Base-by-base conservation (phyloP, 108 stramenopile species). In the Nitzschia sp. region DNA sequence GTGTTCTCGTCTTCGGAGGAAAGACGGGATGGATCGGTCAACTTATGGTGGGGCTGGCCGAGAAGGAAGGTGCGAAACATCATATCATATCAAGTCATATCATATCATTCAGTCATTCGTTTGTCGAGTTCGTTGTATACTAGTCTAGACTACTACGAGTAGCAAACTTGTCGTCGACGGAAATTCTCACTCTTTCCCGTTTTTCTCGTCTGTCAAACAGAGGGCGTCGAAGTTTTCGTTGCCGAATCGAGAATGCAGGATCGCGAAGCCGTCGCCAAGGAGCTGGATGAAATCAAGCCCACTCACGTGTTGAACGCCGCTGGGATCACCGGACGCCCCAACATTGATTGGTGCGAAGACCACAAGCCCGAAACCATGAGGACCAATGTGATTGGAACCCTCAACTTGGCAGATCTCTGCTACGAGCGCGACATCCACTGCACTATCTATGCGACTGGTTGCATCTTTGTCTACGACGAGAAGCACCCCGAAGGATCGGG, bases 271-370 rank as follows among this genome's bases (percentile, higher is more conserved):
- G 88, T 97, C 17, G 89, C 80, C 54, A 81, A 78, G 57, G 99
- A 99, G 64, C 79, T 99, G 35, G 97, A 97, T 68, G 66, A 72
- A 38, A 72, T 91, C 45, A 84, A 93, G 67, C 99, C 99, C 33
- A 97, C 96, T 25, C 97, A 98, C 80, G 97, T 98, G 32, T 83
- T 99, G 68, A 96, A 94, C 76, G 94, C 98, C 16, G 97, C 99
- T 28, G 99, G 99, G 26, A 97, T 99, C 72, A 99, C 99, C n/a
- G 99, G 99, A 66, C 96, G 98, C 26, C 99, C 99, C 46, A 99
- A 99, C 84, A 97, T 99, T 68, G 99, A 99, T 77, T 99, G 99
- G 99, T 99, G 99, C 66, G 99, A 99, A 61, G 88, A 88, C 59
- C 83, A 99, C 81, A 96, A 94, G 69, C 92, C 85, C 21, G 96